Evolutionary conservation across 169 alveolate genomes (phyloP), one percentile per base, ranked within the genome.

Genomic region (Cytauxzoon felis): DNA sequence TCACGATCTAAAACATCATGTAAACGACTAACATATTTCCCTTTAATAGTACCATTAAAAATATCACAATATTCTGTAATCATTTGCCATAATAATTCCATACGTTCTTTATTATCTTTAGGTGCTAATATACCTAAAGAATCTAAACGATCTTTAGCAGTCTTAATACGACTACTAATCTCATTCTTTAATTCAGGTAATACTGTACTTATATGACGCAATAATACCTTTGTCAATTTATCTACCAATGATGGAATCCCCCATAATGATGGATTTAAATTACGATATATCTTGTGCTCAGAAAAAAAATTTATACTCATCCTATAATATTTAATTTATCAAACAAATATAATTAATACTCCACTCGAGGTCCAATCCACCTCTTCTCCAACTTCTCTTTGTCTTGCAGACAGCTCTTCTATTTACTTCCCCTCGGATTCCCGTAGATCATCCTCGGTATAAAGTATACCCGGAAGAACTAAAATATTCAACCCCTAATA

Each of bases 21-120:
- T 40, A 91, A 72, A 60, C 93, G 90, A 48, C 92, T 88, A 53
- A 93, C 98, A 69, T 89, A 95, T 81, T 93, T 94, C 30, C 99
- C 99, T 57, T 92, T 86, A 43, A 97, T 93, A 6, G 96, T 90
- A 63, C 94, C 96, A 66, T 94, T 93, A 67, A 94, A 91, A 68
- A 93, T 93, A 45, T 95, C 98, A 34, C 98, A 95, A 68, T 93
- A 97, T 79, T 97, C 99, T 7, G 98, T 96, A 40, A 96, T 92
- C 96, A 96, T 90, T 50, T 94, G 93, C 99, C 99, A 97, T 70
- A 97, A 82, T 67, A 96, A 89, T 70, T 95, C 97, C 66, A 95
- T 91, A 52, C 95, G 94, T 23, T 93, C 97, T 11, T 89, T 86
- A 21, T 85, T 75, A 52, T 93, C 98, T 21, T 76, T 33, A 0